These are phyloP conservation scores for Rhizophagus prolifer DNA, from an alignment of 192 early-diverging fungal genomes.

Conservation along the genomic window DNA sequence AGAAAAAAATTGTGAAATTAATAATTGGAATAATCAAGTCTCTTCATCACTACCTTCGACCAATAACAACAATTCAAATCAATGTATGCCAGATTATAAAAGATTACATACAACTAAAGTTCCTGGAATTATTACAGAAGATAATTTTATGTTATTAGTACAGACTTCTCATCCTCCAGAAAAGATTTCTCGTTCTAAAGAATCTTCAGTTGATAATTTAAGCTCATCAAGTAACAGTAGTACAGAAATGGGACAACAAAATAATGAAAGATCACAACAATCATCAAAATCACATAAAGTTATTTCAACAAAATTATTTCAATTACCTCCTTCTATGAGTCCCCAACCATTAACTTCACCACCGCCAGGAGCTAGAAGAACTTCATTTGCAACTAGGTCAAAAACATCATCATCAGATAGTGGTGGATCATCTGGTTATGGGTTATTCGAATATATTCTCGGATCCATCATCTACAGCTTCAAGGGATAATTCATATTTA, in stretches of 20 bases:
- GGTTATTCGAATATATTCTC: neutral
- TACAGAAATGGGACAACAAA: neutral
- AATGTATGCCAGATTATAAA: neutral
- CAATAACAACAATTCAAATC: neutral
- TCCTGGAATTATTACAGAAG: slow-evolving; percentile 8
- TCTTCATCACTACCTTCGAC: neutral
- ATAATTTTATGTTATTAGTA: slow-evolving; percentile 15
- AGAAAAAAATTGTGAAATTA: neutral
- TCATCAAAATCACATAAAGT: neutral
- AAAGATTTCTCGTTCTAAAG: neutral
- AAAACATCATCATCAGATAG: neutral
- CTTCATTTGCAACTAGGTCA: neutral
- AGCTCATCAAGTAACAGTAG: neutral
- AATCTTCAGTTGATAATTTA: neutral
- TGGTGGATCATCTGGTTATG: slow-evolving; percentile 4
- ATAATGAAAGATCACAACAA: neutral
- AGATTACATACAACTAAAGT: neutral
- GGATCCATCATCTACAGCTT: neutral
- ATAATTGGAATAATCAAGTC: neutral
- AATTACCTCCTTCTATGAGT: neutral
- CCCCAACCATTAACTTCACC: neutral
- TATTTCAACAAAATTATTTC: slow-evolving; percentile 10
- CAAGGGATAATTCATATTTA: neutral
- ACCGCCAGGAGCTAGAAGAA: neutral
- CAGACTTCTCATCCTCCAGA: slow-evolving; percentile 5